Base-by-base conservation (phyloP, 129 eudicot species). In the Kitagawia praeruptora region DNA sequence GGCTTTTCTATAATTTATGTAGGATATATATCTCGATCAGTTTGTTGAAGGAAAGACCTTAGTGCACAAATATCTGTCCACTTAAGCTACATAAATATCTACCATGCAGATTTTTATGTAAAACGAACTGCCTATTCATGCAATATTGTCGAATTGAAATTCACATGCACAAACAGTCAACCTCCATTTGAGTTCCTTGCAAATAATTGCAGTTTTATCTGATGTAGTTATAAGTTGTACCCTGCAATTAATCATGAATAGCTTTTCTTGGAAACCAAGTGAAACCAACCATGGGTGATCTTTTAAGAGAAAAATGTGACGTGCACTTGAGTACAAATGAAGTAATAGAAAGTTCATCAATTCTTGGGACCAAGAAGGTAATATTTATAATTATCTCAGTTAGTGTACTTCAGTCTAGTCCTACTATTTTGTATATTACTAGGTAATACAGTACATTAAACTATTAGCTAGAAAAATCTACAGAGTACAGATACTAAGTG, bases 301-400 rank as follows among this genome's bases (percentile, higher is more conserved):
- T 53, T 81, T 63, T 82, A 61, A 77, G 66, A 82, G 89, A 87
- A 83, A 81, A 64, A 64, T 71, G 84, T 69, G 37, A 79, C 47
- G 73, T 67, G 38, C 80, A 81, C 44, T 73, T 86, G 71, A 74
- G 41, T 31, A 34, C 78, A 41, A 66, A 74, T 19, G 48, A 78
- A 76, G 74, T 87, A 25, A 81, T 81, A n/a, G 81, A 46, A 61
- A 45, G 80, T 80, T 85, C 83, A 75, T 78, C 88, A 9, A 74
- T 58, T 77, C 54, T 56, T 8, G 54, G 37, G 81, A 81, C 79
- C 39, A 73, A 54, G 44, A 81, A 88, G 92, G 96, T 92, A 84
- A 48, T 56, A 44, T 72, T 16, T n/a, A 12, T 27, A 51, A 70
- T 21, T 13, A 15, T 64, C 79, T 83, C 70, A 71, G 40, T 38